Evolutionary conservation across 1,139 yeast genomes (phyloP).

Genomic region (Yamadazyma sp.): DNA sequence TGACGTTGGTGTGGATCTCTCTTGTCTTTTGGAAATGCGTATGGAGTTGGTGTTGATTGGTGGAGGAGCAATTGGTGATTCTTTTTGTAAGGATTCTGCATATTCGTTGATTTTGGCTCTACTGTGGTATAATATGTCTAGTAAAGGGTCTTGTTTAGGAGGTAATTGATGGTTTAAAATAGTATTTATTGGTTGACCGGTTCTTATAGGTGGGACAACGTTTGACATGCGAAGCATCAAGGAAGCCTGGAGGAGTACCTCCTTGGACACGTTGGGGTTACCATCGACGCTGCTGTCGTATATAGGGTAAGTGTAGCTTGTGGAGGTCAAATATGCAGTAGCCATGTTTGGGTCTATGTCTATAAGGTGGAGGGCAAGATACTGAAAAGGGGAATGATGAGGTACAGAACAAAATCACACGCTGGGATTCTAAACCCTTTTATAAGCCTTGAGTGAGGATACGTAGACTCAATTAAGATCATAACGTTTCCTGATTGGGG

Average conservation of each 20-base stretch:
- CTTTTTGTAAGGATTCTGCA: constrained; percentile 2
- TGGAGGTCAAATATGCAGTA: constrained; percentile 12
- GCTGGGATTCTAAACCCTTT: not conserved
- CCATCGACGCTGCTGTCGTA: constrained; percentile 14
- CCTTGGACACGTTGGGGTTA: constrained; percentile 18
- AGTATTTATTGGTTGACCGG: constrained; percentile 8
- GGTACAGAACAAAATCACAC: constrained; percentile 1
- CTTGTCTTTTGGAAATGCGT: constrained; percentile 14
- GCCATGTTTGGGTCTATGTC: constrained; percentile 2
- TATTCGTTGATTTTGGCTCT: constrained; percentile 16
- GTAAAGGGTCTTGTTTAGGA: constrained; percentile 27
- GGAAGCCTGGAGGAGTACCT: constrained; percentile 22
- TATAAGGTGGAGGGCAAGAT: not conserved
- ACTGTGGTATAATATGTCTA: constrained; percentile 25
- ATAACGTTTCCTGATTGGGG: constrained; percentile 17
- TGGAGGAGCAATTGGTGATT: constrained; percentile 5
- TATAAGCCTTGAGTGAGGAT: not conserved
- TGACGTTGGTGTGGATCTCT: constrained; percentile 29
- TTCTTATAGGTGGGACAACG: constrained; percentile 5
- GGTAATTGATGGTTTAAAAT: constrained; percentile 3
- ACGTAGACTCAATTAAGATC: not conserved
- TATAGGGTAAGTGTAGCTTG: constrained; percentile 25
- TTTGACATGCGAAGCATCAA: constrained; percentile 19
- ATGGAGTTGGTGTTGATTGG: constrained; percentile 10
- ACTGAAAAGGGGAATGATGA: not conserved